phyloP scores from a whole-genome alignment of 805 yeast species.

The Sugiyamaella mastotermitis region DNA sequence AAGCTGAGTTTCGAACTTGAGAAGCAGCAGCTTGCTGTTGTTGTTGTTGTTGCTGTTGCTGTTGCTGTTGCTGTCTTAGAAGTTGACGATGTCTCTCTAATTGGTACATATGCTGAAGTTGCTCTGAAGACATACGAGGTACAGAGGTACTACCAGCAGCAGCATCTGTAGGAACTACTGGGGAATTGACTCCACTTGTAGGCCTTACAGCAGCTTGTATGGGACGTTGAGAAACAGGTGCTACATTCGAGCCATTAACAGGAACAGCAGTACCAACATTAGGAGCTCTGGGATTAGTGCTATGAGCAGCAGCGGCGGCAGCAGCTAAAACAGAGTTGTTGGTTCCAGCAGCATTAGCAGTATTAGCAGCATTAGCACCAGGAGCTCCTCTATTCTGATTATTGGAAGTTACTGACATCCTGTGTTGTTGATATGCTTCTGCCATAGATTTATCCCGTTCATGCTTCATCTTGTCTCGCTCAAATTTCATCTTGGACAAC shows the following conservation, averaged over 20 bases:
- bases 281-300: constrained; percentile 5
- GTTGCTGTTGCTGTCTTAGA: constrained; percentile 27
- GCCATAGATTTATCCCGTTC: constrained; percentile 67
- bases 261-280: constrained; percentile 1
- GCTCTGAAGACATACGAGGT: constrained; percentile 18
- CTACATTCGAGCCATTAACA: neutral
- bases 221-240: neutral
- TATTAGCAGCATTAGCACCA: constrained; percentile 17
- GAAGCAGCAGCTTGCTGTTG: constrained; percentile 26
- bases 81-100: constrained; percentile 27
- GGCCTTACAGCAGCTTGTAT: constrained; percentile 21
- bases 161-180: constrained; percentile 1
- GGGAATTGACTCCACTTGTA: constrained; percentile 10
- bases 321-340: neutral
- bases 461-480: constrained; percentile 36
- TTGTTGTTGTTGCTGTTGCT: constrained; percentile 17
- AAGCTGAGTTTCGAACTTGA: constrained; percentile 24
- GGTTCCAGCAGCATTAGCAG: constrained; percentile 4
- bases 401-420: neutral
- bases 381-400: neutral
- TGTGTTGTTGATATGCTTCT: constrained; percentile 38
- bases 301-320: constrained; percentile 10
- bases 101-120: constrained; percentile 22
- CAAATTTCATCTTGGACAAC: constrained; percentile 73
- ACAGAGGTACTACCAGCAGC: neutral